Percentiles rank a stretch among this genome's conserved stretches.
These are phyloP conservation scores for Colletotrichum lupini DNA, from an alignment of 2,329 filamentous ascomycete species.

Conservation along the genomic window DNA sequence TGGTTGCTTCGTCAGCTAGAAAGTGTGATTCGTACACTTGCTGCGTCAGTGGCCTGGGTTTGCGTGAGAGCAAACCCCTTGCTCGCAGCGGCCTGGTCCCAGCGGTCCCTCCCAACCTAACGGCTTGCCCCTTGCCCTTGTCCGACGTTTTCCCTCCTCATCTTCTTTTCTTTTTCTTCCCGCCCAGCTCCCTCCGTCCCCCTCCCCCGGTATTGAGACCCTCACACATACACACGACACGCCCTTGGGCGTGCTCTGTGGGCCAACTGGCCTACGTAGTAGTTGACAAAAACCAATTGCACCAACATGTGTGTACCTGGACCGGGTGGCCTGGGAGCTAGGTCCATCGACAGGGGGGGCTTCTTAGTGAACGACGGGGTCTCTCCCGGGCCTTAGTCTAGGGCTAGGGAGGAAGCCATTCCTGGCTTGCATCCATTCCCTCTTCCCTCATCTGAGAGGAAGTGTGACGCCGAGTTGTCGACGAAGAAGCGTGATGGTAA, in stretches of 20 bases:
- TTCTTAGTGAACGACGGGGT: conserved; percentile 11
- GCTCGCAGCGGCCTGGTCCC: background rate
- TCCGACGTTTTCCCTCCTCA: background rate
- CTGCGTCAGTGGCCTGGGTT: background rate
- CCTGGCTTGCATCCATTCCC: conserved; percentile 16
- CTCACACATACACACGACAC: background rate
- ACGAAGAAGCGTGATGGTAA: background rate
- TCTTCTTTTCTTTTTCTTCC: background rate
- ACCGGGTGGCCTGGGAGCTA: conserved; percentile 20
- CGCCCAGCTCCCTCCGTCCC: background rate
- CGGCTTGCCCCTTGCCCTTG: background rate
- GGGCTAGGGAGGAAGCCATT: background rate
- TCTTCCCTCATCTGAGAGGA: conserved; percentile 16
- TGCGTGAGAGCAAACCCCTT: background rate
- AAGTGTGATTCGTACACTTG: background rate
- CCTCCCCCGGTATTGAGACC: background rate
- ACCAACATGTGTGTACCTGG: conserved; percentile 12
- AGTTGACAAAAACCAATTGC: conserved; percentile 10
- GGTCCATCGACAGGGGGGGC: conserved; percentile 12
- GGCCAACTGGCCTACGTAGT: background rate
- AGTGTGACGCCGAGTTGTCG: background rate
- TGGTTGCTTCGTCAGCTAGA: background rate
- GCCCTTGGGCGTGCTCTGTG: background rate
- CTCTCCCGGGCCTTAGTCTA: conserved; percentile 10
- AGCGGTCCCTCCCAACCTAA: background rate